phyloP scores from a whole-genome alignment of 305 asterid genomes.

The Euphrasia arctica region DNA sequence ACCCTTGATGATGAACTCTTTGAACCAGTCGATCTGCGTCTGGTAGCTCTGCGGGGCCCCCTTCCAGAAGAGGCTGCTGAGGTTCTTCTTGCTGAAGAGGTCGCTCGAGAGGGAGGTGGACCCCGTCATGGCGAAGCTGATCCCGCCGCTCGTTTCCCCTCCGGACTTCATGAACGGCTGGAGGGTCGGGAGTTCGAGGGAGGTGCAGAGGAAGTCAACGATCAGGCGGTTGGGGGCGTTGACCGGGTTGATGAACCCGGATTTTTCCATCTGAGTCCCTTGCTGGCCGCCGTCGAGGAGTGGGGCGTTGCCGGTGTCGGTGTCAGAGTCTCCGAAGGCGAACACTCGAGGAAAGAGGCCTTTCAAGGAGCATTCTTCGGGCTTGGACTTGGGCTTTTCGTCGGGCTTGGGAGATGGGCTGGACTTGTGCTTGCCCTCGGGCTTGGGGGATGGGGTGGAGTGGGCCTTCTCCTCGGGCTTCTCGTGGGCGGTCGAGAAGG shows the following conservation, averaged over 20 bases:
- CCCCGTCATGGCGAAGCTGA: conserved; percentile 42
- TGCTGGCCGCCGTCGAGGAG: neutral
- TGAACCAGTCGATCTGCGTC: conserved; percentile 49
- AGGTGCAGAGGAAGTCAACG: conserved; percentile 34
- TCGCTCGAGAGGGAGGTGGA: conserved; percentile 31
- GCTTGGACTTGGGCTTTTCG: conserved; percentile 1
- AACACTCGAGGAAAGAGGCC: conserved; percentile 39
- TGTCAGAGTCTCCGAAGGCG: conserved; percentile 50
- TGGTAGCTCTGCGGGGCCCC: conserved; percentile 30
- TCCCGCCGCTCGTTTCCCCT: conserved; percentile 28
- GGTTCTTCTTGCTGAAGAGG: conserved; percentile 7
- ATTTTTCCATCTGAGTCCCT: neutral
- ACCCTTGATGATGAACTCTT: conserved; percentile 17
- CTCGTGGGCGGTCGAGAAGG: conserved; percentile 28
- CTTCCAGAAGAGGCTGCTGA: conserved; percentile 32
- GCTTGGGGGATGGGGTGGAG: too few relatives aligned
- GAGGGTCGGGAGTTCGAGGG: conserved; percentile 31
- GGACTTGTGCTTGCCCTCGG: too few relatives aligned
- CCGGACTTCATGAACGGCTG: conserved; percentile 30
- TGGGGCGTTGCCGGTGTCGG: conserved; percentile 41
- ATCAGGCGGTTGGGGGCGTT: conserved; percentile 16
- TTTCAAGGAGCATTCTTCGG: neutral
- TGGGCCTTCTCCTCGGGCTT: neutral
- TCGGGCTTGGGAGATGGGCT: too few relatives aligned
- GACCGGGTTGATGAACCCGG: neutral